Evolutionary conservation across 1,284 basidiomycete genomes (phyloP).

Genomic region (Sanghuangporus sanghuang): DNA sequence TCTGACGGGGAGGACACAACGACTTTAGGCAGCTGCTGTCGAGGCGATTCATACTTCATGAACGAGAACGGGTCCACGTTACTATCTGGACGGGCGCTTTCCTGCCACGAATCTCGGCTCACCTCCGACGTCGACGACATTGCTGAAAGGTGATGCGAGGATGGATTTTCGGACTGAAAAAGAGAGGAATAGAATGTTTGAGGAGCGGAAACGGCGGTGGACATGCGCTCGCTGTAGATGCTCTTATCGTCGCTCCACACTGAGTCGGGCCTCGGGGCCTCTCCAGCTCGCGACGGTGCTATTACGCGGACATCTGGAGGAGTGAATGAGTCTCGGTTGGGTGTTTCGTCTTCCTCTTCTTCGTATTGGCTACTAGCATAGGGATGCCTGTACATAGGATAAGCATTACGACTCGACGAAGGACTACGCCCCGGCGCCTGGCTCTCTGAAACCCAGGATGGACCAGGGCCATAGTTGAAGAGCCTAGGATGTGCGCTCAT

Average conservation of each 20-base stretch:
- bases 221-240: constrained; percentile 16
- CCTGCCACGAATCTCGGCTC: constrained; percentile 26
- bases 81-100: constrained; percentile 18
- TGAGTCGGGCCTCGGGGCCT: neutral
- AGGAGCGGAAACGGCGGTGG: neutral
- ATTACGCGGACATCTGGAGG: constrained; percentile 10
- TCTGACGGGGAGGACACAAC: constrained; percentile 38
- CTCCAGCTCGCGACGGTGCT: constrained; percentile 11
- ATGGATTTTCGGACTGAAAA: constrained; percentile 5
- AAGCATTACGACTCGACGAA: constrained; percentile 3
- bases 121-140: constrained; percentile 4
- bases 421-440: constrained; percentile 1
- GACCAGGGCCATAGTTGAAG: constrained; percentile 6
- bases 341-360: neutral
- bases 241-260: constrained; percentile 12
- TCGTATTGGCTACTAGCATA: neutral
- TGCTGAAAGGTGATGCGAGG: constrained; percentile 12
- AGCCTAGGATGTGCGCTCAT: neutral
- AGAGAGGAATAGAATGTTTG: constrained; percentile 13
- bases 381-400: constrained; percentile 2
- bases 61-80: constrained; percentile 18
- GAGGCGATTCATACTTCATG: constrained; percentile 40
- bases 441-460: neutral
- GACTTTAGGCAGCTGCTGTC: constrained; percentile 38
- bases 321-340: neutral